A percentile compares a stretch with the other conserved stretches of the same genome.
phyloP scores from a whole-genome alignment of 371 early-diverging fungal species.

The Zychaea mexicana region DNA sequence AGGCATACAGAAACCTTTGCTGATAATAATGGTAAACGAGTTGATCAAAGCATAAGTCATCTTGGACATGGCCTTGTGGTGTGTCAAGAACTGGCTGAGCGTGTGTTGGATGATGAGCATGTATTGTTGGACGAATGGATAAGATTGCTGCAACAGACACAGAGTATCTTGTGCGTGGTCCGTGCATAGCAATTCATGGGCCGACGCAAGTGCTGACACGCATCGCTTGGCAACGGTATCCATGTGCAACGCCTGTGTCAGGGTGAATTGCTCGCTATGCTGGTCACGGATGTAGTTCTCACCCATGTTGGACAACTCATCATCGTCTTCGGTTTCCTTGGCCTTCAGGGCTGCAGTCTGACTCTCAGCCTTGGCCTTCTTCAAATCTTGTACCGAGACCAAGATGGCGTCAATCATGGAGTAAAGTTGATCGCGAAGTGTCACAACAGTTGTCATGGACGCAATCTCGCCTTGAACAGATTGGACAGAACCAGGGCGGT shows the following conservation, averaged over 20 bases:
- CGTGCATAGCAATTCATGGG: conserved; percentile 19
- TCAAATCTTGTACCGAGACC: conserved; percentile 47
- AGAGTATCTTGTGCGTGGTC: conserved; percentile 17
- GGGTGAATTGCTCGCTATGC: conserved; percentile 28
- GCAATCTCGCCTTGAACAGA: conserved; percentile 9
- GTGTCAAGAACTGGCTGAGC: conserved; percentile 59
- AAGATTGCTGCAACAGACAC: conserved; percentile 46
- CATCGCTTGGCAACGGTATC: conserved; percentile 41
- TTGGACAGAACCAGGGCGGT: neutral
- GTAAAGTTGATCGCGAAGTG: conserved; percentile 35
- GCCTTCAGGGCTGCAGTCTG: neutral
- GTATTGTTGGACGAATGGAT: conserved; percentile 73
- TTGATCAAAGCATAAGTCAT: conserved; percentile 69
- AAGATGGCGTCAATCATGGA: conserved; percentile 38
- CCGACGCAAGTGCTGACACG: conserved; percentile 29
- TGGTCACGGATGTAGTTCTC: conserved; percentile 51
- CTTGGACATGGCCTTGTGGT: conserved; percentile 74
- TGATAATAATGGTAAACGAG: conserved; percentile 73
- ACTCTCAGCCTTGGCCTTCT: conserved; percentile 25
- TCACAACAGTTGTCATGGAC: neutral
- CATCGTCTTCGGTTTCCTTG: conserved; percentile 24
- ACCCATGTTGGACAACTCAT: conserved; percentile 55
- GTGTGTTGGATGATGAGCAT: conserved; percentile 63
- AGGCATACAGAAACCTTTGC: conserved; percentile 86
- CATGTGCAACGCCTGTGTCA: conserved; percentile 39